Evolutionary conservation across 768 basidiomycete genomes (phyloP).

Genomic region (Termitomyces sp.): DNA sequence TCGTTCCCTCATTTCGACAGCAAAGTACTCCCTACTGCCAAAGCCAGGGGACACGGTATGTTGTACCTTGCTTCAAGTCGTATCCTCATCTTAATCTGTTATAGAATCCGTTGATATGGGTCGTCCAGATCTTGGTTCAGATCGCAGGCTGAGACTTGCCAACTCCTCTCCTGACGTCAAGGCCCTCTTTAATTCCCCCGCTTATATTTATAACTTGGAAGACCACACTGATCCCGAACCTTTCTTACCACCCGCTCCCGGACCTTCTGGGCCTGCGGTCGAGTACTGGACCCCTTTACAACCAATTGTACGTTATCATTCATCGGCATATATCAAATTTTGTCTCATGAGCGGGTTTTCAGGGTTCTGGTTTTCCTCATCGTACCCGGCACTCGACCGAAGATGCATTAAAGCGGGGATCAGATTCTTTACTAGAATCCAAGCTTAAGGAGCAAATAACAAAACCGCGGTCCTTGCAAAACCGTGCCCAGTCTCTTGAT

Average conservation of each 20-base stretch:
- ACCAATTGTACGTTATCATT: conserved; percentile 54
- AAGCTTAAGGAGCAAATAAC: conserved; percentile 73
- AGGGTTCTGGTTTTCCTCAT: conserved; percentile 67
- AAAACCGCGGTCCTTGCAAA: conserved; percentile 78
- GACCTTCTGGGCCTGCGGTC: conserved; percentile 28
- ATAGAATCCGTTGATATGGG: conserved; percentile 75
- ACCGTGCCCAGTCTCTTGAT: conserved; percentile 87
- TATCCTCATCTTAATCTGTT: neutral
- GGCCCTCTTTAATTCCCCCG: conserved; percentile 84
- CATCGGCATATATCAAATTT: conserved; percentile 1
- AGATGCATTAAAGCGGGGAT: conserved; percentile 75
- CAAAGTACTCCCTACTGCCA: conserved; percentile 80
- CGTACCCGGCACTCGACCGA: conserved; percentile 61
- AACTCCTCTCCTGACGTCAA: conserved; percentile 94
- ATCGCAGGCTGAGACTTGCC: conserved; percentile 73
- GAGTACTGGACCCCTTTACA: conserved; percentile 78
- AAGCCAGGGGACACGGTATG: conserved; percentile 58
- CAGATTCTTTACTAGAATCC: conserved; percentile 78
- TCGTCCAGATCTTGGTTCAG: conserved; percentile 64
- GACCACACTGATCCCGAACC: conserved; percentile 62
- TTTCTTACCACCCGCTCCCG: conserved; percentile 42
- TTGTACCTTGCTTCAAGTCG: conserved; percentile 4
- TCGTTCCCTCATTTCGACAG: conserved; percentile 96
- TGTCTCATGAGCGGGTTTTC: neutral
- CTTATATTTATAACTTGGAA: conserved; percentile 78